A percentile compares a stretch with the other conserved stretches of the same genome.
Evolutionary conservation across 2,329 filamentous ascomycete genomes (phyloP).

Genomic region (Fusarium sp.): DNA sequence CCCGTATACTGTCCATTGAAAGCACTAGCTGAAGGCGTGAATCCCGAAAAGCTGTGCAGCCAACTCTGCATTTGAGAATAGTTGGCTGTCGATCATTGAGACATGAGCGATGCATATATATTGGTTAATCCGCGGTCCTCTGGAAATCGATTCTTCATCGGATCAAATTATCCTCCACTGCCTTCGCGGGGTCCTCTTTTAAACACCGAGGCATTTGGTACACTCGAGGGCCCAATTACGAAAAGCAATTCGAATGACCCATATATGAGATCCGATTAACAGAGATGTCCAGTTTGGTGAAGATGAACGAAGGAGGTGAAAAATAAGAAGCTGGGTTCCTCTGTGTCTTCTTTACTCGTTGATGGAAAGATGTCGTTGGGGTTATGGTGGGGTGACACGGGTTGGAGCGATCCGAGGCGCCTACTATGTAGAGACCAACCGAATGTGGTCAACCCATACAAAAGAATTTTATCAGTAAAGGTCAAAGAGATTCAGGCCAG

Average conservation of each 20-base stretch:
- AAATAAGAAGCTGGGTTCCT: neutral
- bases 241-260: neutral
- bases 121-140: neutral
- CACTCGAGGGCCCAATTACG: neutral
- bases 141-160: neutral
- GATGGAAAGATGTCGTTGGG: constrained; percentile 29
- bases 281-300: neutral
- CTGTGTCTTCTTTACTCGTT: neutral
- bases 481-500: neutral
- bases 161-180: neutral
- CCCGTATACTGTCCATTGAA: neutral
- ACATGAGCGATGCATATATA: neutral
- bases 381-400: constrained; percentile 34
- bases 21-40: neutral
- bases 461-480: neutral
- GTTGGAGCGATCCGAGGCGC: constrained; percentile 23
- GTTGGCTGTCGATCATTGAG: neutral
- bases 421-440: constrained; percentile 4
- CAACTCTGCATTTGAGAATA: neutral
- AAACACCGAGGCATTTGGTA: neutral
- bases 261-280: neutral
- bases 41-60: neutral
- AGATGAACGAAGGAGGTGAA: neutral
- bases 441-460: constrained; percentile 3
- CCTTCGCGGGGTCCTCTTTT: constrained; percentile 11